A percentile compares a stretch with the other conserved stretches of the same genome.
These are phyloP conservation scores for Alternaria conjuncta DNA, from an alignment of 2,329 filamentous ascomycete species.

Conservation along the genomic window DNA sequence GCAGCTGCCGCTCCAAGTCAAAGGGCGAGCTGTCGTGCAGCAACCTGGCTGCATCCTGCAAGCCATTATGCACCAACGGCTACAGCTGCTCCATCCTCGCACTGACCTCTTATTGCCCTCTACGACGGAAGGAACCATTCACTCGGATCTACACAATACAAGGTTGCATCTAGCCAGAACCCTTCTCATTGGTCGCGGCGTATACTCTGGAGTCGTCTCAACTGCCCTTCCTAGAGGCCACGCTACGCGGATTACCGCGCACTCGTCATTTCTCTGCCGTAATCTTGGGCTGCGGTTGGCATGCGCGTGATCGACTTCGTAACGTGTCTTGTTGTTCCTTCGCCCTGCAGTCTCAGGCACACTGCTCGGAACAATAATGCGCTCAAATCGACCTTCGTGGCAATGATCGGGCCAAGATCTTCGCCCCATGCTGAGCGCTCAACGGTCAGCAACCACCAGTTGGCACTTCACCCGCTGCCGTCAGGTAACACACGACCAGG, in stretches of 20 bases:
- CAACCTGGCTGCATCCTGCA: conserved; percentile 2
- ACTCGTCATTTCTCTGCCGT: conserved; percentile 2
- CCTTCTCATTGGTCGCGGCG: neutral
- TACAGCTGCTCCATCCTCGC: conserved; percentile 15
- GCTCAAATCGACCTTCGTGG: neutral
- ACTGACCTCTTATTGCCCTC: conserved; percentile 13
- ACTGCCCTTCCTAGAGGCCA: neutral
- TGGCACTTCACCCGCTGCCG: neutral
- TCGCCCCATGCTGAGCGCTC: neutral
- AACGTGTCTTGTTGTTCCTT: neutral
- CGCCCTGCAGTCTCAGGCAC: neutral
- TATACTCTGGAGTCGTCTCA: neutral
- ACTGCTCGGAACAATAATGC: conserved; percentile 2
- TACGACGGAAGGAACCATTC: conserved; percentile 13
- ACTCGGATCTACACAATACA: conserved; percentile 3
- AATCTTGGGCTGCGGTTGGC: neutral
- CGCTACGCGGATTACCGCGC: neutral
- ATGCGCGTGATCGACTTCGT: neutral
- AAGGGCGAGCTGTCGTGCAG: conserved; percentile 5
- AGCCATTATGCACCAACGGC: conserved; percentile 11
- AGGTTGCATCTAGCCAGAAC: neutral
- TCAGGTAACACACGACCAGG: conserved; percentile 3
- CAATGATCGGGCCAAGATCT: neutral
- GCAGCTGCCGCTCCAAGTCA: conserved; percentile 1
- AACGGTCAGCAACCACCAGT: conserved; percentile 8